Evolutionary conservation across 148 eudicot genomes (phyloP), one percentile per base, ranked within the genome.

Genomic region (Arbutus unedo): DNA sequence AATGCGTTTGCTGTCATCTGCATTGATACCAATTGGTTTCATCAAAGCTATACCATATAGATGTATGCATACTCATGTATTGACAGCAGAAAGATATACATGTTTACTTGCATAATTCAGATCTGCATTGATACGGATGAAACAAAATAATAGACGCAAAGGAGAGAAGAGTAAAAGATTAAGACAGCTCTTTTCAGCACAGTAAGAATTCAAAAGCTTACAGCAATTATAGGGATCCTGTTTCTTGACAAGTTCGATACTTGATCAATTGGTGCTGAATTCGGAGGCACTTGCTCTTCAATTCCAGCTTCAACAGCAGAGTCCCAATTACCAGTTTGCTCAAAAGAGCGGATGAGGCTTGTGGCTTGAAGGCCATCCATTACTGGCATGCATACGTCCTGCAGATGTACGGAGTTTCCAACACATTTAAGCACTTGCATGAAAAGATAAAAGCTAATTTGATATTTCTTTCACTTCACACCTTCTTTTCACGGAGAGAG

Each of bases 351-450:
- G 78, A 94, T 93, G 43, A 94, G 84, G 83, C 95, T 87, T 56
- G 98, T 96, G 49, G 98, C 98, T 83, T 96, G 91, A 81, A 96
- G 95, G 82, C 98, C 98, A 83, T 93, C 94, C 98, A 95, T 95
- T 82, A 88, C 91, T 19, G 98, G 98, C 98, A 95, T 95, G 92
- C 91, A 92, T 48, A 95, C 95, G 87, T 95, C 98, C 98, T 96
- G 91, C 80, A 83, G 8, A 77, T 50, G 50, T 75, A 53, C 2
- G 68, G 80, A 48, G 54, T 18, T 82, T 48, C 79, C 21, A 51
- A 49, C 51, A 54, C 3, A 5, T 54, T 45, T 31, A 14, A 82
- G 43, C 7, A 54, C 66, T 41, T 19, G 4, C 45, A n/a, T n/a
- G 31, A 60, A 60, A 60, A 19, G 23, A n/a, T 60, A 60, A 60